phyloP scores from a whole-genome alignment of 768 basidiomycete genomes.

The Boletus vinaceobasis region DNA sequence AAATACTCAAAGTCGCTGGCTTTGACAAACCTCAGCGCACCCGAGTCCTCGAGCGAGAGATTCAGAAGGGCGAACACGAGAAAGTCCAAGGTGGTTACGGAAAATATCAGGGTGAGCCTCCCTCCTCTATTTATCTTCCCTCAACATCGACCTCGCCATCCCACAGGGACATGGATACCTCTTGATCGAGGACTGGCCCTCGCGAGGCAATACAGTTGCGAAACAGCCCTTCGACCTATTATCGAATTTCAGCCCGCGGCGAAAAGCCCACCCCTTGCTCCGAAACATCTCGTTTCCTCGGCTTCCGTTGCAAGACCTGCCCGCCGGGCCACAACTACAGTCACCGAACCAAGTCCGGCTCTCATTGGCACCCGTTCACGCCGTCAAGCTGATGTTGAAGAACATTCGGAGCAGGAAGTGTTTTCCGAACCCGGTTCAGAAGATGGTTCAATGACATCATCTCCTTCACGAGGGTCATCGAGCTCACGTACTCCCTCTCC shows the following conservation, averaged over 20 bases:
- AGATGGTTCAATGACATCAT: constrained; percentile 87
- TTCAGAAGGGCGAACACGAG: constrained; percentile 98
- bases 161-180: constrained; percentile 95
- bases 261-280: constrained; percentile 91
- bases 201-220: constrained; percentile 92
- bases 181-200: constrained; percentile 83
- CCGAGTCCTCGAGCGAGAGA: constrained; percentile 93
- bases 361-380: constrained; percentile 56
- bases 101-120: constrained; percentile 91
- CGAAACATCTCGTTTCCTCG: constrained; percentile 85
- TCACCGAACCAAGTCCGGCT: constrained; percentile 15
- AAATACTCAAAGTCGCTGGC: constrained; percentile 97
- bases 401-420: constrained; percentile 60
- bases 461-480: constrained; percentile 79
- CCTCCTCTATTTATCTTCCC: constrained; percentile 2
- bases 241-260: constrained; percentile 90
- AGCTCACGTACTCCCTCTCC: constrained; percentile 95
- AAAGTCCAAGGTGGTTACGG: constrained; percentile 99
- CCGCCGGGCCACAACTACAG: constrained; percentile 22
- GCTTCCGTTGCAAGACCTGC: constrained; percentile 42
- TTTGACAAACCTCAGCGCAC: constrained; percentile 99
- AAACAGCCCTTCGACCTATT: constrained; percentile 80
- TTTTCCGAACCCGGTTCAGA: constrained; percentile 74
- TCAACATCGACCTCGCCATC: neutral
- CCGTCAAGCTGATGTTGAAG: constrained; percentile 46